phyloP scores from a whole-genome alignment of 148 eudicot genomes.

The Camellia lanceoleosa region DNA sequence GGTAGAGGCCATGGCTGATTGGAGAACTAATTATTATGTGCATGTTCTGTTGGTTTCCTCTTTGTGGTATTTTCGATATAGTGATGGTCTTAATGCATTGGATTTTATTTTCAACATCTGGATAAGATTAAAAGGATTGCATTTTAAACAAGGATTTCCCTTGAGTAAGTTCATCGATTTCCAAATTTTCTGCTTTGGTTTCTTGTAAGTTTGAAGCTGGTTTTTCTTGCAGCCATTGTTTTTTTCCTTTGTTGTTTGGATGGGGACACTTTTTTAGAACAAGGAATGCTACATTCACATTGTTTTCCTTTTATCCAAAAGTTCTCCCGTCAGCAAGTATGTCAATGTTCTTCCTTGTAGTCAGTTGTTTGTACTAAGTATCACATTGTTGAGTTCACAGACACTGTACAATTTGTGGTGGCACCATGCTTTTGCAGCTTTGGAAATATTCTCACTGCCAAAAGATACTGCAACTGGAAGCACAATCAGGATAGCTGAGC shows the following conservation, averaged over 20 bases:
- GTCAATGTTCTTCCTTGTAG: neutral
- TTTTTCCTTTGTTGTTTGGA: neutral
- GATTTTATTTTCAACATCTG: neutral
- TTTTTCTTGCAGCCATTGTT: neutral
- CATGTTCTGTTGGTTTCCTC: neutral
- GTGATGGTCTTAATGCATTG: no score
- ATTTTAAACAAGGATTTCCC: no score
- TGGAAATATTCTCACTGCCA: neutral
- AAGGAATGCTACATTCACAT: neutral
- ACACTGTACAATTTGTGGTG: neutral
- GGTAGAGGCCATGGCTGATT: neutral
- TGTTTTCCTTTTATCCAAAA: neutral
- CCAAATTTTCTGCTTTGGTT: neutral
- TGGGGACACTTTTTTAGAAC: neutral
- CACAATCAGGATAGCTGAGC: neutral
- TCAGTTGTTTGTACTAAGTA: neutral
- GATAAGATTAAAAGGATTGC: neutral
- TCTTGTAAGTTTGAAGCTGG: neutral
- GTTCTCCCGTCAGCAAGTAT: neutral
- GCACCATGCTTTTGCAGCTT: slow-evolving; percentile 1
- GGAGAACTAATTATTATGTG: neutral
- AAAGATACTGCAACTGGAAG: slow-evolving; percentile 6
- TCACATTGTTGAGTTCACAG: slow-evolving; percentile 1
- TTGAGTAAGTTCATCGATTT: neutral
- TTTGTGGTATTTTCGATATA: neutral